phyloP scores from a whole-genome alignment of 495 filamentous ascomycete species.

The Podospora conica region DNA sequence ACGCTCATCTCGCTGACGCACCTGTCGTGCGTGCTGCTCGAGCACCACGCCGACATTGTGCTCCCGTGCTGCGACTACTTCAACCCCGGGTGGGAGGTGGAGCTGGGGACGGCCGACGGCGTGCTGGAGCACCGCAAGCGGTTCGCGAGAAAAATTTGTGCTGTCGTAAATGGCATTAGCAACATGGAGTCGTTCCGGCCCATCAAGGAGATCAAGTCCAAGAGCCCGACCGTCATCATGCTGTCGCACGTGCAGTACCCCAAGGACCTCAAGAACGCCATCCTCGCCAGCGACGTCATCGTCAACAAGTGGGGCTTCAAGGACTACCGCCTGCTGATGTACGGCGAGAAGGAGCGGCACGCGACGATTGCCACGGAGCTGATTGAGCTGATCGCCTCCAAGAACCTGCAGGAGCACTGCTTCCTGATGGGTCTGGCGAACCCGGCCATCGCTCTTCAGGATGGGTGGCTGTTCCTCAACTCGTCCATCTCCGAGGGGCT shows the following conservation, averaged over 20 bases:
- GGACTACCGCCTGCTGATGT: constrained; percentile 58
- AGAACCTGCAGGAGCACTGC: constrained; percentile 47
- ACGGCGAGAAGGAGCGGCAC: constrained; percentile 55
- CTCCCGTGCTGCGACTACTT: constrained; percentile 59
- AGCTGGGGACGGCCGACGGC: constrained; percentile 55
- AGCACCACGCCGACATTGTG: constrained; percentile 56
- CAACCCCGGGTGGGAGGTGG: constrained; percentile 60
- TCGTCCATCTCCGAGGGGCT: constrained; percentile 61
- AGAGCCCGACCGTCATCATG: constrained; percentile 56
- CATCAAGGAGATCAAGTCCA: constrained; percentile 50
- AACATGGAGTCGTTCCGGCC: constrained; percentile 57
- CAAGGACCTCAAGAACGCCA: constrained; percentile 60
- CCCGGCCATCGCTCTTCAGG: constrained; percentile 51
- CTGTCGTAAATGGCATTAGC: constrained; percentile 60
- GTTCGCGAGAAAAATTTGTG: constrained; percentile 56
- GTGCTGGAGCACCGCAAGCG: constrained; percentile 50
- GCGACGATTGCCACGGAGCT: constrained; percentile 56
- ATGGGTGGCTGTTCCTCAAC: constrained; percentile 61
- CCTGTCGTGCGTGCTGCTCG: constrained; percentile 49
- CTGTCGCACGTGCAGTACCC: constrained; percentile 58
- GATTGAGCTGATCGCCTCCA: constrained; percentile 56
- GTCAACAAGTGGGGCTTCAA: constrained; percentile 61
- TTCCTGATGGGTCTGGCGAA: constrained; percentile 39
- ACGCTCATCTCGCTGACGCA: constrained; percentile 50
- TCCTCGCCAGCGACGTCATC: constrained; percentile 59